Percentiles rank a stretch among this genome's conserved stretches.
These are phyloP conservation scores for Penicillium subrubescens DNA, from an alignment of 495 filamentous ascomycete genomes.

Conservation along the genomic window DNA sequence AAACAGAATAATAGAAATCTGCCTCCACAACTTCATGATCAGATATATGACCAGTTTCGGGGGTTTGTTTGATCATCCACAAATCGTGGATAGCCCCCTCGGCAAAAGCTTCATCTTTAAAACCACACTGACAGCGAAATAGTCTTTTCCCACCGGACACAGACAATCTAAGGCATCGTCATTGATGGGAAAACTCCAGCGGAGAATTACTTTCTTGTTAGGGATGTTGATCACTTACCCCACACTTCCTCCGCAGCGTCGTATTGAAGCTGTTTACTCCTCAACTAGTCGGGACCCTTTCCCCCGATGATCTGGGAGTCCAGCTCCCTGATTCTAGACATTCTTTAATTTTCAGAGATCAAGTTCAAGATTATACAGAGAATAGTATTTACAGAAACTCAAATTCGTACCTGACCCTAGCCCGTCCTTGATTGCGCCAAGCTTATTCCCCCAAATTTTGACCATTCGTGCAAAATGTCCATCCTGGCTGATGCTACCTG, in stretches of 20 bases:
- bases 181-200: conserved; percentile 8
- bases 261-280: conserved; percentile 6
- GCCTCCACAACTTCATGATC: background rate
- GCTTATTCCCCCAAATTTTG: background rate
- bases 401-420: background rate
- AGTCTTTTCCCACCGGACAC: background rate
- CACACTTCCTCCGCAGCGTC: conserved; percentile 14
- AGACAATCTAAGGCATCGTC: background rate
- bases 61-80: background rate
- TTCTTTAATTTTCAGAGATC: background rate
- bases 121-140: background rate
- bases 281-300: background rate
- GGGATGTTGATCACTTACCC: conserved; percentile 11
- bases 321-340: background rate
- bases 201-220: conserved; percentile 2
- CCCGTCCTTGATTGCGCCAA: background rate
- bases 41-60: background rate
- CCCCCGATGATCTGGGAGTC: background rate
- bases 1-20: background rate
- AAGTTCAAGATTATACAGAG: background rate
- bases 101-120: background rate
- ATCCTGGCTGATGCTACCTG: background rate
- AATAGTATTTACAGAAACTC: background rate
- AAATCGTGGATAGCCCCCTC: background rate
- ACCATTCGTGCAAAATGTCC: background rate